Percentiles rank a stretch among this genome's conserved stretches.
Evolutionary conservation across 2,329 filamentous ascomycete genomes (phyloP).

Genomic region (Fusarium beomiforme): DNA sequence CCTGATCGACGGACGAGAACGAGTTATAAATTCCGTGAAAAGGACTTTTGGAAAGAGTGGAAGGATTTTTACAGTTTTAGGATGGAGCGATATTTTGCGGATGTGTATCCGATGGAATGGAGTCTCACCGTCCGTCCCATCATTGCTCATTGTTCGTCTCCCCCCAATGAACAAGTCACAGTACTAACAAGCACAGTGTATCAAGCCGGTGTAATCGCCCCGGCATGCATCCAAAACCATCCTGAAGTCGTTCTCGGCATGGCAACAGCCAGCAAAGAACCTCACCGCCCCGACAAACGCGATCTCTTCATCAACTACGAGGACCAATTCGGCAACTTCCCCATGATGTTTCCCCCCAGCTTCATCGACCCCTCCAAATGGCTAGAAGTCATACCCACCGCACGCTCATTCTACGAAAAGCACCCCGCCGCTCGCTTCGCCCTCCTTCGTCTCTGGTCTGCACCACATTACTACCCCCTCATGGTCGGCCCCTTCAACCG

Average conservation of each 20-base stretch:
- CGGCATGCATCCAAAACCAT: constrained; percentile 35
- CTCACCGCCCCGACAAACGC: constrained; percentile 40
- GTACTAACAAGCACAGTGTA: constrained; percentile 39
- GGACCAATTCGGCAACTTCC: constrained; percentile 32
- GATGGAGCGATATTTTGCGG: constrained; percentile 19
- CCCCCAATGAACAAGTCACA: rapidly evolving
- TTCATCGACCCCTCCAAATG: constrained; percentile 33
- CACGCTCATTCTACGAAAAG: constrained; percentile 14
- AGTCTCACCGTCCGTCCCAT: constrained; percentile 41
- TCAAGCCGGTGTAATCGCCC: constrained; percentile 37
- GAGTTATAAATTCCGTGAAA: constrained; percentile 38
- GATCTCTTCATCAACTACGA: constrained; percentile 45
- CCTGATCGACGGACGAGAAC: constrained; percentile 39
- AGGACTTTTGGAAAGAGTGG: constrained; percentile 40
- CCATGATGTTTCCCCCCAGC: constrained; percentile 2
- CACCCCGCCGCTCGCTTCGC: constrained; percentile 38
- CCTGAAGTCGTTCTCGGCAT: constrained; percentile 31
- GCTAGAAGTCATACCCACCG: constrained; percentile 34
- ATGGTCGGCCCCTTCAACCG: constrained; percentile 40
- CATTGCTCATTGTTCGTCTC: constrained; percentile 33
- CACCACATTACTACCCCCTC: constrained; percentile 44
- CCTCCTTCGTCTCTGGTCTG: constrained; percentile 42
- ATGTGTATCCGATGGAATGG: constrained; percentile 43
- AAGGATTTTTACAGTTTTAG: constrained; percentile 16
- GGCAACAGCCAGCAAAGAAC: constrained; percentile 35